Evolutionary conservation across 805 yeast genomes (phyloP).

Genomic region (Teunomyces funiuensis): DNA sequence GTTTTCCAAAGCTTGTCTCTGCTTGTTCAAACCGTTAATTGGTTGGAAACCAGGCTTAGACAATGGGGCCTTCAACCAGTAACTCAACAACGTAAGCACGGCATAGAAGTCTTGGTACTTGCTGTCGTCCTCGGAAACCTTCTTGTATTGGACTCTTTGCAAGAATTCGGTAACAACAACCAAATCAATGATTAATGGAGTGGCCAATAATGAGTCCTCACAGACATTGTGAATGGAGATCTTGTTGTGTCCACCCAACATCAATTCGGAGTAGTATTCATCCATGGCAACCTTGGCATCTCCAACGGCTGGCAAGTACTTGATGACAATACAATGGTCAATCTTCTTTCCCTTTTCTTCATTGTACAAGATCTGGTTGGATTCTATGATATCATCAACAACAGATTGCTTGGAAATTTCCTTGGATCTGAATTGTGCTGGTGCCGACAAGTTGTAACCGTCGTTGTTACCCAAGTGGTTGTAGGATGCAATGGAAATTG

Average conservation of each 20-base stretch:
- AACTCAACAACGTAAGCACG: constrained; percentile 80
- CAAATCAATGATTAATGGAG: constrained; percentile 90
- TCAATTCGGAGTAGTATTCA: constrained; percentile 93
- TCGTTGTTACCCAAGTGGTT: constrained; percentile 96
- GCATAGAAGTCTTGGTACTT: constrained; percentile 73
- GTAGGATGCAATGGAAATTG: constrained; percentile 90
- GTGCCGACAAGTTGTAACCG: constrained; percentile 88
- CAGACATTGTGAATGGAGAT: constrained; percentile 93
- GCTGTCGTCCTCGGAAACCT: constrained; percentile 40
- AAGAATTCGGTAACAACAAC: constrained; percentile 88
- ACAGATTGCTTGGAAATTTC: constrained; percentile 93
- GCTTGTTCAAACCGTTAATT: constrained; percentile 92
- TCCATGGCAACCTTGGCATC: constrained; percentile 98
- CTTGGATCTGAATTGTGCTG: constrained; percentile 91
- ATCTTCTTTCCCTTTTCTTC: constrained; percentile 73
- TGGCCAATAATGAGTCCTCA: constrained; percentile 92
- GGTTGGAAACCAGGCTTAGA: constrained; percentile 88
- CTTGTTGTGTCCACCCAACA: constrained; percentile 97
- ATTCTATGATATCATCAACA: constrained; percentile 89
- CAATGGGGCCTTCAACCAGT: constrained; percentile 97
- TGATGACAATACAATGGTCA: constrained; percentile 94
- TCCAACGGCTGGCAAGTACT: constrained; percentile 91
- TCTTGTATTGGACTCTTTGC: constrained; percentile 79
- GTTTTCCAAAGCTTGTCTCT: constrained; percentile 89
- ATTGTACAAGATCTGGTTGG: constrained; percentile 81